Evolutionary conservation across 352 stramenopile species (phyloP).

Genomic region (Pythium angustatum): DNA sequence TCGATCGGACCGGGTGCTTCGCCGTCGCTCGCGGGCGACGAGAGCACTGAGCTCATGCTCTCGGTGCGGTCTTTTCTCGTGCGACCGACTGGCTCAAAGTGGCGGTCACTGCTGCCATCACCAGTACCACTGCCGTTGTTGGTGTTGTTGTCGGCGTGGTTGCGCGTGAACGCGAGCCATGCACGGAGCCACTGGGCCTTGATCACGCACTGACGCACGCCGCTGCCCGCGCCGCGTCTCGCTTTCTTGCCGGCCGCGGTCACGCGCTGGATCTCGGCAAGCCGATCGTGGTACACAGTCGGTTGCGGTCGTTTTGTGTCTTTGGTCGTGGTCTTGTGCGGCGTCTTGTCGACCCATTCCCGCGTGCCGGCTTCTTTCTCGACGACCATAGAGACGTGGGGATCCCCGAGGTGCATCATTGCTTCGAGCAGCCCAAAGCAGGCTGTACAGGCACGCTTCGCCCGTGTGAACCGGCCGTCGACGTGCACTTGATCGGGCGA

Average conservation of each 20-base stretch:
- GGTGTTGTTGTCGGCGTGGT: conserved; percentile 22
- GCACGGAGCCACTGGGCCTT: conserved; percentile 54
- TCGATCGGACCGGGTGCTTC: conserved; percentile 48
- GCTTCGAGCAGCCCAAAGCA: conserved; percentile 61
- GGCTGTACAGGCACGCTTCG: conserved; percentile 59
- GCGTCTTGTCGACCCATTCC: conserved; percentile 29
- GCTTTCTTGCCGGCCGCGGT: conserved; percentile 66
- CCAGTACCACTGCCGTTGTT: conserved; percentile 5
- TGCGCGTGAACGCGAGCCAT: conserved; percentile 65
- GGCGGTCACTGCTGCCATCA: too few species aligned
- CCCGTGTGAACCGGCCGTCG: conserved; percentile 47
- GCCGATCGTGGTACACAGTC: conserved; percentile 41
- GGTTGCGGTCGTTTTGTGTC: not conserved
- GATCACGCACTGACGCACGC: conserved; percentile 63
- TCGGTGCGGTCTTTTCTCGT: conserved; percentile 15
- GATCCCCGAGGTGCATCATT: conserved; percentile 52
- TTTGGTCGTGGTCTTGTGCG: conserved; percentile 1
- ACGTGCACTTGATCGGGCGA: conserved; percentile 63
- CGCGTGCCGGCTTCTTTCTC: conserved; percentile 24
- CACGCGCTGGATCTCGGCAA: conserved; percentile 68
- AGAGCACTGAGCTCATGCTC: conserved; percentile 11
- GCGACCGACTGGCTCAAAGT: too few species aligned
- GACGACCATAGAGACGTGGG: conserved; percentile 39
- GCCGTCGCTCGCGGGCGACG: conserved; percentile 6
- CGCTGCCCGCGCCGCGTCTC: conserved; percentile 38